Evolutionary conservation across 805 yeast genomes (phyloP), one percentile per base, ranked within the genome.

Genomic region (Saturnispora saitoi): DNA sequence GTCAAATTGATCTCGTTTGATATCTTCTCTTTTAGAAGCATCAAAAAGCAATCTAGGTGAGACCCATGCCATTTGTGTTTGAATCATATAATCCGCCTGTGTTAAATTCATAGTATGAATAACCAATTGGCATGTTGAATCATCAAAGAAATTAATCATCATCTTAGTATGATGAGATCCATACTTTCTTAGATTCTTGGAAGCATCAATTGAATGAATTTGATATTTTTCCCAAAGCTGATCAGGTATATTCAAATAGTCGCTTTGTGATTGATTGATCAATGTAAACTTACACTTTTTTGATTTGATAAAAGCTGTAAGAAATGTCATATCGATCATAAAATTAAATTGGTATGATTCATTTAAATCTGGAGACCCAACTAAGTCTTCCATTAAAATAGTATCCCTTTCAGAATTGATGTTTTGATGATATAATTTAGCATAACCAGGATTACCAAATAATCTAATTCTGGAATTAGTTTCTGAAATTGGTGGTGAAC

Each of bases 31-130:
- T 1, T 9, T 9, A 20, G 43, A 32, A 1, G 20, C 4, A 26
- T 53, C 49, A 5, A 36, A 7, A n/a, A 24, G 29, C 12, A 72
- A 50, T 22, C 61, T 57, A 1, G 84, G 86, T 7, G 84, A 75
- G 31, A 71, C 62, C 89, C 89, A 83, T 30, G 75, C 65, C 70
- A 80, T 79, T 57, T 83, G 88, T 6, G 84, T 81, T 48, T 83
- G 77, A 1, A 72, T 70, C 4, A 66, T 65, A 45, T 78, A 72
- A 60, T 83, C 90, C 0, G 72, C 58, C 32, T 61, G 60, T 0
- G 81, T 78, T 47, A 81, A 58, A 60, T 83, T 83, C 59, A 76
- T 72, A 1, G 87, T 77, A 60, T 81, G 76, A 22, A 83, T 65
- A 20, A 76, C 77, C 0, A 83, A 60, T 56, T 76, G 80, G 30